Base-by-base conservation (phyloP, 805 yeast genomes). In the Wickerhamiella azyma region DNA sequence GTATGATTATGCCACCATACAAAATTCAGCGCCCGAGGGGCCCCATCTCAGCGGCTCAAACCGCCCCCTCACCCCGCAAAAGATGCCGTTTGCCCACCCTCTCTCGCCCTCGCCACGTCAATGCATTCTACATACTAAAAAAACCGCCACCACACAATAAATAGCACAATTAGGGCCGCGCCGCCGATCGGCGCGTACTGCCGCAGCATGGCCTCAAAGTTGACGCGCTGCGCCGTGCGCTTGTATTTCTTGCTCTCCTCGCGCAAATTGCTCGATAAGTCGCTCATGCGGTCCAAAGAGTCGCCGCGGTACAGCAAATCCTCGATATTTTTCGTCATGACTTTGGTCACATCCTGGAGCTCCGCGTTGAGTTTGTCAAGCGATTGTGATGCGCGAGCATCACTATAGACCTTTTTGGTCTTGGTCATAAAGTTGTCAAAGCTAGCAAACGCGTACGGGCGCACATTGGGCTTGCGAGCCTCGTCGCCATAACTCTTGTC, bases 271-370 rank as follows among this genome's bases (percentile, higher is more conserved):
- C 80, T 75, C 29, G 95, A 83, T 59, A 92, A 70, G 59, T 92
- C 96, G 49, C 85, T 77, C 89, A 92, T 84, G 39, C 65, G 56
- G 62, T 92, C 97, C 53, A 92, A 71, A 6, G 88, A 80, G 61
- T 92, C 97, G 10, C 99, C 99, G 58, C 99, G 74, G 63, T 89
- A 88, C 33, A 92, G 71, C 53, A 92, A 68, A 63, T 92, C 98
- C 62, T 92, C 97, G 48, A 92, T 92, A 63, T 92, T 92, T 57
- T 89, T 89, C 50, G 94, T 85, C 94, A 92, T 84, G 48, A 92
- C 94, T 52, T 84, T 78, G 55, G 89, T 86, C 40, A 92, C 98
- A 57, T 94, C 99, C 42, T 82, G 85, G 53, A 92, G 68, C 55
- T 92, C 98, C 41, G 76, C 74, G 62, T 89, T 88, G 52, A 89